Base-by-base conservation (phyloP, 768 basidiomycete species). In the Stropharia rugosoannulata region DNA sequence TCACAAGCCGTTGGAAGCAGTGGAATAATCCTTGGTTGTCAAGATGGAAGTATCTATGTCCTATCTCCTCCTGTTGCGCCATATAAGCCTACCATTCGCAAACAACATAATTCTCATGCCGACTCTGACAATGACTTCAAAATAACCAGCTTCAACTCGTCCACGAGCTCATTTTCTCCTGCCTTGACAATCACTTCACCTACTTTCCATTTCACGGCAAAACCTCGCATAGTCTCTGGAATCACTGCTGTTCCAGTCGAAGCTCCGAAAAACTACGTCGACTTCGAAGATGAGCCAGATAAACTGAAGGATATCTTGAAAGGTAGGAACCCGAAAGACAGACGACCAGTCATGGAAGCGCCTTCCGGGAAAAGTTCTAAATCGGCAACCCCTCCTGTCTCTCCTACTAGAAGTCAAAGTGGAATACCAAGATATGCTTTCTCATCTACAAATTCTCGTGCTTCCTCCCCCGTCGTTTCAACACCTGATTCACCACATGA, bases 251-350 rank as follows among this genome's bases (percentile, higher is more conserved):
- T 90, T 57, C 80, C 81, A 56, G 89, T 82, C 0, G 87, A 92
- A 66, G 91, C 90, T 0, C 84, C 89, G 0, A 90, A 82, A 70
- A 90, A 84, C 60, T 86, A 81, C 63, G 86, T 92, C 1, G 92
- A 93, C 64, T 90, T 85, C 54, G 91, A 93, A 2, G 88, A 91
- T 42, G 91, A 93, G 64, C 77, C 86, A 1, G 86, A 85, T 52
- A 86, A 84, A 60, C 75, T 93, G 58, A 90, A 88, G 65, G 86
- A 84, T 36, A 75, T 93, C 64, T 68, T 93, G 32, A 86, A 84
- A 62, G 83, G 81, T 9, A 79, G 68, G 54, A 70, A 72, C 35
- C 74, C 70, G 15, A 83, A 71, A 56, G 76, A 78, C 15, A 73
- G 66, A 44, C 61, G 66, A 10, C 44, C 60, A 13, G 27, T 62